Percentiles rank a stretch among this genome's conserved stretches.
phyloP scores from a whole-genome alignment of 1,284 basidiomycete species.

The Ustanciosporium gigantosporum region DNA sequence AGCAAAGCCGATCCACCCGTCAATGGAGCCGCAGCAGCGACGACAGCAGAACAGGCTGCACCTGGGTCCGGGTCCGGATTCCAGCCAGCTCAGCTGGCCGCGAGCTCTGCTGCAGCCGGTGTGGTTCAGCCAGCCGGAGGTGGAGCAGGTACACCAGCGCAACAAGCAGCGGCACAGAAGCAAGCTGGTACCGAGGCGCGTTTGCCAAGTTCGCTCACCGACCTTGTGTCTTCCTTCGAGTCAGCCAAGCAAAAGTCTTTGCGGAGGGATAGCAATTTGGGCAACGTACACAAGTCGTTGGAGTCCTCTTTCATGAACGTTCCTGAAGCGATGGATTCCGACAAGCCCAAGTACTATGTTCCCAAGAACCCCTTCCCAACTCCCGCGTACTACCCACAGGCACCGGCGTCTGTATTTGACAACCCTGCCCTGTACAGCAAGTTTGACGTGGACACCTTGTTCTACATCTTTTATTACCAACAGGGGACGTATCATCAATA shows the following conservation, averaged over 20 bases:
- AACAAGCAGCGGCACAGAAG: conserved; percentile 43
- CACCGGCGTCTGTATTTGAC: conserved; percentile 78
- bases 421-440: conserved; percentile 86
- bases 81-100: conserved; percentile 53
- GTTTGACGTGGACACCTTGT: conserved; percentile 94
- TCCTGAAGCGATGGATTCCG: conserved; percentile 84
- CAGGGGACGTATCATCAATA: conserved; percentile 98
- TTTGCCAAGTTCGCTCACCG: conserved; percentile 79
- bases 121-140: conserved; percentile 46
- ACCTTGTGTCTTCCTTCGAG: conserved; percentile 92
- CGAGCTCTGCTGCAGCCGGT: conserved; percentile 63
- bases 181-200: conserved; percentile 50
- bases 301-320: conserved; percentile 85
- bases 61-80: conserved; percentile 22
- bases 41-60: neutral
- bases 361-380: conserved; percentile 90
- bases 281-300: conserved; percentile 74
- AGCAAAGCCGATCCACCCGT: conserved; percentile 10
- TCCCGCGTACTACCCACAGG: conserved; percentile 92
- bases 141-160: conserved; percentile 40
- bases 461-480: conserved; percentile 98
- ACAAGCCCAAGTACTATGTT: conserved; percentile 79
- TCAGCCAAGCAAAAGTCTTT: conserved; percentile 88
- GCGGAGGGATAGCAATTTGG: conserved; percentile 82
- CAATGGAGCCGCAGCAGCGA: conserved; percentile 5